Evolutionary conservation across 2,329 filamentous ascomycete genomes (phyloP), one percentile per base, ranked within the genome.

Genomic region (Macrophomina pseudophaseolina): DNA sequence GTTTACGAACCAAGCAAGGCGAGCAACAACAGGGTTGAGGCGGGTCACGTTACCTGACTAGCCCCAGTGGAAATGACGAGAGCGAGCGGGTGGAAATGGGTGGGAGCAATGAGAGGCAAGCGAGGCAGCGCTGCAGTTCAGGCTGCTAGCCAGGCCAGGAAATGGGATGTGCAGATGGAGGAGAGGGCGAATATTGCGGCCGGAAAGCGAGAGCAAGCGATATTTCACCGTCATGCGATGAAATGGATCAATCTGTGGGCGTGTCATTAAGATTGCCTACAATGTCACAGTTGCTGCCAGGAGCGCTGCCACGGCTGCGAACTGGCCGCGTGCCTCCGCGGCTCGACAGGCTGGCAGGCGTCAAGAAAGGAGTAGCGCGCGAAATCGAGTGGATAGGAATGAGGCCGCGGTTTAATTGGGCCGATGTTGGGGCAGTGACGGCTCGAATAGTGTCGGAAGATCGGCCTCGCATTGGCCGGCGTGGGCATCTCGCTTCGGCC

Each of bases 401-500:
- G 56, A 23, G 38, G 54, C 33, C 40, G 35, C 35, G 33, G 53
- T 28, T 42, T 56, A 56, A 58, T 44, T 58, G 54, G 54, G 23
- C 18, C 54, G 54, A 58, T 40, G 14, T 58, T 28, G 52, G 54
- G 32, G 54, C 54, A 28, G 54, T 32, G 54, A 38, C 38, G 38
- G 52, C 32, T 16, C 42, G 12, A 28, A 38, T 42, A 42, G 54
- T 44, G 54, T 44, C n/a, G 23, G 35, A 42, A 38, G 48, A 51
- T 51, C 48, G 48, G 48, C 18, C 28, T 51, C 48, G 49, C 49
- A 52, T 33, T 33, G 49, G 49, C 28, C 49, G 33, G 7, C 30
- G 40, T 62, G 40, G 58, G 40, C 58, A 62, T 62, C 33, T 62
- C 58, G 58, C 58, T 62, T 62, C 23, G 30, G 28, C 14, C 46